These are phyloP conservation scores for Colletotrichum lindemuthianum DNA, from an alignment of 2,329 filamentous ascomycete species.

Conservation along the genomic window DNA sequence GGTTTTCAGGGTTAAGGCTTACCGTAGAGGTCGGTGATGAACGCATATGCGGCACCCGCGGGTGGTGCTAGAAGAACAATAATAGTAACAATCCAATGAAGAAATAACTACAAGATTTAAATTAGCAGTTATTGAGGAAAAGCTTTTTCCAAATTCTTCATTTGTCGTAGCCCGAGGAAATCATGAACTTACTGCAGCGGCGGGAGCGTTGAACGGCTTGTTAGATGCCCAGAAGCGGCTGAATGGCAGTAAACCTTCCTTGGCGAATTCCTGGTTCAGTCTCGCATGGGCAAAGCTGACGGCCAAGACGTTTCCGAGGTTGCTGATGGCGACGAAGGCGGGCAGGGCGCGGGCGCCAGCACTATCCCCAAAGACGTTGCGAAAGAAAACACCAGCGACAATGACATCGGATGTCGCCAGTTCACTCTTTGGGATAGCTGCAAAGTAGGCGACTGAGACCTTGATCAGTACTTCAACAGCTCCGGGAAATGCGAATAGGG, in stretches of 20 bases:
- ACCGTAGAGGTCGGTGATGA: slow-evolving; percentile 66
- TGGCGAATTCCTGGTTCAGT: slow-evolving; percentile 73
- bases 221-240: slow-evolving; percentile 75
- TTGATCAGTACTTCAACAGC: neutral
- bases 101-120: slow-evolving; percentile 55
- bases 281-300: slow-evolving; percentile 69
- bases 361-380: slow-evolving; percentile 67
- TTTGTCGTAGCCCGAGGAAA: too few species aligned
- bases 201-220: slow-evolving; percentile 72
- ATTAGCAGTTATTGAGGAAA: slow-evolving; percentile 25
- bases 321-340: slow-evolving; percentile 69
- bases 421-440: slow-evolving; percentile 67
- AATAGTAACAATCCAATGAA: slow-evolving; percentile 73
- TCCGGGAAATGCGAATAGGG: too few species aligned
- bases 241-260: slow-evolving; percentile 74
- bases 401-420: slow-evolving; percentile 68
- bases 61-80: slow-evolving; percentile 74
- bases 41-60: slow-evolving; percentile 75
- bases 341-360: slow-evolving; percentile 60
- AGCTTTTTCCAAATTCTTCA: too few species aligned
- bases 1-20: neutral
- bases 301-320: slow-evolving; percentile 70
- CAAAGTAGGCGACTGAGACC: slow-evolving; percentile 65
- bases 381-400: slow-evolving; percentile 70
- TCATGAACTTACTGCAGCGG: slow-evolving; percentile 55